Evolutionary conservation across 169 alveolate species (phyloP), one percentile per base, ranked within the genome.

Genomic region (Plasmodium yoelii): DNA sequence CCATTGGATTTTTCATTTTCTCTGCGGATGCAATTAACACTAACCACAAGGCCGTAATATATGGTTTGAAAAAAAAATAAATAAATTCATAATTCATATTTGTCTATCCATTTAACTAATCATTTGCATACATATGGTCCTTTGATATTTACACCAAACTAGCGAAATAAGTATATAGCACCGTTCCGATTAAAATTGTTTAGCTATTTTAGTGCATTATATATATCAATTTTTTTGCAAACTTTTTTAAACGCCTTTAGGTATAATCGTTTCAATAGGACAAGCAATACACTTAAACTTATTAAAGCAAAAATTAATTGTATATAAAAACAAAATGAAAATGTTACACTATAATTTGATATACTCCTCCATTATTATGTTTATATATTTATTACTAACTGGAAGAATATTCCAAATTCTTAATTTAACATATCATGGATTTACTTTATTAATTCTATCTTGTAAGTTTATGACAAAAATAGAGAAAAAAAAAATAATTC

Each of bases 271-370:
- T 69, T 77, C 89, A 15, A 53, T 77, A 53, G 46, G 63, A 7
- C 89, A 77, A 34, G 89, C 89, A 12, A 61, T 64, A 12, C 89
- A 77, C 67, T 28, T 77, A 0, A 77, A 77, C 34, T 56, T 77
- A 49, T 57, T 64, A 8, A 77, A 77, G 69, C 39, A 61, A 22
- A 77, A 77, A 64, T 47, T 77, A 13, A 61, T 64, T 26, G 49
- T 77, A 51, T 77, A 64, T 39, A 53, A 64, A 34, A 47, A 77
- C 55, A 77, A 77, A 39, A 77, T 42, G 70, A 44, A 51, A 9
- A 26, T 77, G 80, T 56, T 77, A 24, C 53, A 51, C 12, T 77
- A 77, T 39, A 77, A 77, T 13, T 49, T 77, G 5, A 51, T 64
- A 22, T 77, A 77, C 46, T 77, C 89, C 10, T 64, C 77, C 24